These are phyloP conservation scores for Nematocida ironsii DNA, from an alignment of 371 early-diverging fungal species.

Conservation along the genomic window DNA sequence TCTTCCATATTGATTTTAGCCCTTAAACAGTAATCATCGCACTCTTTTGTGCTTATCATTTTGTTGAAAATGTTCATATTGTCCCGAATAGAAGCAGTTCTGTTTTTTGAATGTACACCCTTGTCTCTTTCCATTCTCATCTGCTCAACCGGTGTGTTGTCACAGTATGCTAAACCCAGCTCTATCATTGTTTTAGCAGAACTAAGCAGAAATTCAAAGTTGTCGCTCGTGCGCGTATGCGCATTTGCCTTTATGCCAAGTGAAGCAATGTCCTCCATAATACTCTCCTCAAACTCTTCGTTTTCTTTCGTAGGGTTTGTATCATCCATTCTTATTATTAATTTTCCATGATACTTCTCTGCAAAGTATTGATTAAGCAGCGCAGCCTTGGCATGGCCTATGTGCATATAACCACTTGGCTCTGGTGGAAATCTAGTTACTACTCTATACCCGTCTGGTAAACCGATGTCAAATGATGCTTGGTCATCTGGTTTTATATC, in stretches of 20 bases:
- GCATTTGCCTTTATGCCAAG: slow-evolving; percentile 77
- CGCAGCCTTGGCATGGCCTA: slow-evolving; percentile 98
- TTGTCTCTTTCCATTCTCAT: slow-evolving; percentile 87
- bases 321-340: slow-evolving; percentile 97
- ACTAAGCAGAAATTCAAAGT: slow-evolving; percentile 83
- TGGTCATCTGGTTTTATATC: slow-evolving; percentile 54
- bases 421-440: slow-evolving; percentile 96
- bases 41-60: slow-evolving; percentile 74
- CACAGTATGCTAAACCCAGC: slow-evolving; percentile 87
- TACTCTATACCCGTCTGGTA: slow-evolving; percentile 52
- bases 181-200: slow-evolving; percentile 81
- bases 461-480: slow-evolving; percentile 51
- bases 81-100: slow-evolving; percentile 81
- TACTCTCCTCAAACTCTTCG: slow-evolving; percentile 69
- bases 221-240: slow-evolving; percentile 85
- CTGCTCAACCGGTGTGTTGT: slow-evolving; percentile 82
- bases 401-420: slow-evolving; percentile 95
- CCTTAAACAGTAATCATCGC: slow-evolving; percentile 82
- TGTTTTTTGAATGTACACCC: slow-evolving; percentile 80
- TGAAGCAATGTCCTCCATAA: slow-evolving; percentile 65
- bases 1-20: slow-evolving; percentile 92
- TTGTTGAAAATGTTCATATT: slow-evolving; percentile 84
- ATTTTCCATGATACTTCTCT: slow-evolving; percentile 79
- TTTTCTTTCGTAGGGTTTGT: slow-evolving; percentile 98
- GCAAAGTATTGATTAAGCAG: slow-evolving; percentile 95